phyloP scores from a whole-genome alignment of 495 filamentous ascomycete species.

The Aspergillus funiculosus region DNA sequence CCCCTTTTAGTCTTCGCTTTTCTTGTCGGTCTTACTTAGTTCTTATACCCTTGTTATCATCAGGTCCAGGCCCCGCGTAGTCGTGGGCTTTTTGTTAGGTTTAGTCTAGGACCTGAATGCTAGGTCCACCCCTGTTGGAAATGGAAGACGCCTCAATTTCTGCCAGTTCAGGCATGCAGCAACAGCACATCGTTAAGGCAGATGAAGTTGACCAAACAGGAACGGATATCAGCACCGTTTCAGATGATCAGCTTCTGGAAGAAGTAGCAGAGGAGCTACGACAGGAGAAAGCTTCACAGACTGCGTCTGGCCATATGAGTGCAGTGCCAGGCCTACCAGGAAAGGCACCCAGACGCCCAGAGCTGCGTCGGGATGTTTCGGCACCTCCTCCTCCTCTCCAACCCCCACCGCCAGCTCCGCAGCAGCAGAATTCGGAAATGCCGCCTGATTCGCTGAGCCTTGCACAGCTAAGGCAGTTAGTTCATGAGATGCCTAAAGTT shows the following conservation, averaged over 20 bases:
- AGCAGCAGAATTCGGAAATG: slow-evolving; percentile 39
- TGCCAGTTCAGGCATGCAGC: slow-evolving; percentile 22
- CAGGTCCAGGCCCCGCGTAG: no score
- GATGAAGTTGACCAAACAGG: slow-evolving; percentile 53
- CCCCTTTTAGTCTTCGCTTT: background rate
- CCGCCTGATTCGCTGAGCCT: slow-evolving; percentile 74
- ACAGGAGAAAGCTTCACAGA: slow-evolving; percentile 36
- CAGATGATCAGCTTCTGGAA: slow-evolving; percentile 45
- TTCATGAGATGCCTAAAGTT: slow-evolving; percentile 69
- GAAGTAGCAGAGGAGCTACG: slow-evolving; percentile 46
- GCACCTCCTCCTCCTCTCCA: slow-evolving; percentile 55
- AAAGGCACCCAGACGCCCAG: slow-evolving; percentile 42
- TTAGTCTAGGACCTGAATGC: no score
- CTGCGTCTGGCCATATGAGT: slow-evolving; percentile 4
- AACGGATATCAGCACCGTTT: slow-evolving; percentile 46
- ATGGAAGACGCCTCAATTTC: slow-evolving; percentile 31
- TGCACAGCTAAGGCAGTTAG: slow-evolving; percentile 71
- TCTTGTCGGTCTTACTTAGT: background rate
- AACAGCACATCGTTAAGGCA: slow-evolving; percentile 47
- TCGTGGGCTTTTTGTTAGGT: no score
- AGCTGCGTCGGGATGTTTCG: slow-evolving; percentile 49
- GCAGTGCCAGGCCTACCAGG: slow-evolving; percentile 12
- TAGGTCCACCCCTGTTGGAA: no score
- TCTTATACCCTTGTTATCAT: background rate
- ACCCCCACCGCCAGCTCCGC: slow-evolving; percentile 52